phyloP scores from a whole-genome alignment of 23 red algal genomes.

The Gracilaria domingensis region DNA sequence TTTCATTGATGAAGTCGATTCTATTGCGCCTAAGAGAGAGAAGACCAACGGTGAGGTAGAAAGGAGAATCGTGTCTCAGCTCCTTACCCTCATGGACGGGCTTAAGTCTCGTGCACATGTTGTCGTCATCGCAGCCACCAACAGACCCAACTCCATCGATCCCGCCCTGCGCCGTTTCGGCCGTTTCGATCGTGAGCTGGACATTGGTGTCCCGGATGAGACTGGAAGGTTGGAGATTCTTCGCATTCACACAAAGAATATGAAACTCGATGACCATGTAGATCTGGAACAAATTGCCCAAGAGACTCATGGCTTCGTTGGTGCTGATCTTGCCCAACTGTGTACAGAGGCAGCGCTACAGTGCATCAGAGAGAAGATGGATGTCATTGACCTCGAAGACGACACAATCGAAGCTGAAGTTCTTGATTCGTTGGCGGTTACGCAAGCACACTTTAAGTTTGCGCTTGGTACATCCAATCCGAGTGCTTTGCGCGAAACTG shows the following conservation, averaged over 20 bases:
- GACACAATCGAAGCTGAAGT: slow-evolving; percentile 99
- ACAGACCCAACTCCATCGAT: slow-evolving; percentile 97
- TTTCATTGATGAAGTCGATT: slow-evolving; percentile 99
- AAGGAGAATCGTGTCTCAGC: slow-evolving; percentile 98
- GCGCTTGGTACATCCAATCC: slow-evolving; percentile 95
- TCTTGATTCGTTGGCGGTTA: slow-evolving; percentile 93
- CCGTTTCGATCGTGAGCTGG: slow-evolving; percentile 98
- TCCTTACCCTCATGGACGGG: slow-evolving; percentile 99
- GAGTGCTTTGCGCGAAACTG: slow-evolving; percentile 94
- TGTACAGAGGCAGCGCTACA: slow-evolving; percentile 98
- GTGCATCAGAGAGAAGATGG: slow-evolving; percentile 99
- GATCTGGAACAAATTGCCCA: slow-evolving; percentile 87
- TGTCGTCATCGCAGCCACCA: slow-evolving; percentile 98
- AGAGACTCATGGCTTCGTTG: slow-evolving; percentile 99
- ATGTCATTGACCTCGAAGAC: slow-evolving; percentile 99
- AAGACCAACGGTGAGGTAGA: slow-evolving; percentile 99
- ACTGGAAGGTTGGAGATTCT: slow-evolving; percentile 97
- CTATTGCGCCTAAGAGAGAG: slow-evolving; percentile 99
- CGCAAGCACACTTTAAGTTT: slow-evolving; percentile 99
- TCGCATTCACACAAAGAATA: slow-evolving; percentile 99
- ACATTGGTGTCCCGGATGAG: slow-evolving; percentile 99
- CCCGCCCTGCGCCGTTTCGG: slow-evolving; percentile 98
- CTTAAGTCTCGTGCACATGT: slow-evolving; percentile 96
- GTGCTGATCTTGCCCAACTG: slow-evolving; percentile 96
- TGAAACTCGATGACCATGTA: slow-evolving; percentile 97